Conservation (phyloP, 2,329 filamentous ascomycete species). For the Exophiala viscosa region DNA sequence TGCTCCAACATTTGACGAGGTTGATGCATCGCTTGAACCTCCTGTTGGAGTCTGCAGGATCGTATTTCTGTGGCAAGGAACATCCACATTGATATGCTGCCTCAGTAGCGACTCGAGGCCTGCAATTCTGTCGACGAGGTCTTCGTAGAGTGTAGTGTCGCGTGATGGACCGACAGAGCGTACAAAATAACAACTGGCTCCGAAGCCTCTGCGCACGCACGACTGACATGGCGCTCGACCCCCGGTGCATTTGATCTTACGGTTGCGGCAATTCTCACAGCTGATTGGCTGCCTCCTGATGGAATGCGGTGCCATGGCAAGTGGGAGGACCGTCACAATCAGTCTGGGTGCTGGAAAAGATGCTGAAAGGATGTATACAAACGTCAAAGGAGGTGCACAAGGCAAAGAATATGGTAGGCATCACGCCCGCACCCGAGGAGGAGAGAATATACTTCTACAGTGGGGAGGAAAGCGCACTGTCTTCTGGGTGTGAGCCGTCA, state of each 20-base stretch:
- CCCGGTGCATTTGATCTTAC: slow-evolving; percentile 41
- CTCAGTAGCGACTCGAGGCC: slow-evolving; percentile 37
- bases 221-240: slow-evolving; percentile 40
- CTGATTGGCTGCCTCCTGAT: slow-evolving; percentile 33
- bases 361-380: no score
- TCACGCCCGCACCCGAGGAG: not conserved
- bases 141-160: not conserved
- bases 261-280: slow-evolving; percentile 40
- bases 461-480: not conserved
- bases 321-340: no score
- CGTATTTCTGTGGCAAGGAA: not conserved
- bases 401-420: not conserved
- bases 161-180: slow-evolving; percentile 28
- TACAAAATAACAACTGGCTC: slow-evolving; percentile 36
- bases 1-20: slow-evolving; percentile 24
- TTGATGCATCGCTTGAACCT: not conserved
- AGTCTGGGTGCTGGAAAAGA: no score
- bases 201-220: slow-evolving; percentile 38
- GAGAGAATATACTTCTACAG: not conserved
- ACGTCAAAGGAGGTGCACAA: no score
- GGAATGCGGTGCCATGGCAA: slow-evolving; percentile 7
- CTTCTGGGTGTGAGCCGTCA: not conserved
- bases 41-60: not conserved
- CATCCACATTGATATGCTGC: slow-evolving; percentile 28
- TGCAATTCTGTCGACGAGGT: slow-evolving; percentile 34